Evolutionary conservation across 2,329 filamentous ascomycete genomes (phyloP), one percentile per base, ranked within the genome.

Genomic region (Sarocladiaceae sp.): DNA sequence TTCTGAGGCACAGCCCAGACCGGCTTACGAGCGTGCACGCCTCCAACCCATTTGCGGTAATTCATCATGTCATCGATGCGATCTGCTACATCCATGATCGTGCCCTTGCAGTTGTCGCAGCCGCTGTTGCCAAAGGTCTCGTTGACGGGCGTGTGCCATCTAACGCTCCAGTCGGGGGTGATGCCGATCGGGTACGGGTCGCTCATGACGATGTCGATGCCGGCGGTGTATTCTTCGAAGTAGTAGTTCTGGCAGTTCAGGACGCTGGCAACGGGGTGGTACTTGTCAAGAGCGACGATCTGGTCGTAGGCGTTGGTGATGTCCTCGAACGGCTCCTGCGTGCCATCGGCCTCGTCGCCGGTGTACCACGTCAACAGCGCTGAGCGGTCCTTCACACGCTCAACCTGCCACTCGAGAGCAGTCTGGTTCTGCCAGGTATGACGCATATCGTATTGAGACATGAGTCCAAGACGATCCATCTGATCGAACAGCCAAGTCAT

Each of bases 261-360:
- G 18, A 17, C 23, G 18, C 22, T 33, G 8, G 44, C 44, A 20
- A 48, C 23, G 4, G 44, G 44, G 18, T 48, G 44, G 26, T 48
- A 48, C 11, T 12, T 26, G 23, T 48, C 44, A 11, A 48, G 26
- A 12, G 28, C 26, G 53, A 70, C 71, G 59, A 83, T 73, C 5
- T 71, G 60, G 29, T 70, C 60, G 58, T 77, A 73, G 0, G 74
- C 69, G 18, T 66, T 56, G 2, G 56, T 54, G 0, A 79, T 72
- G 0, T 71, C 70, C 53, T 76, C 68, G 52, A 83, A 72, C 5
- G 79, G 74, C 57, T 83, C 73, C 52, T 78, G 72, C 63, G 72
- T 72, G 18, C 81, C 81, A 59, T 83, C 81, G 4, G 79, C 22
- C 28, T 48, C 44, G 26, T 48, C 44, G 23, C 22, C 44, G 4